Evolutionary conservation across 306 rosid species (phyloP).

Genomic region (Lathyrus aphaca): DNA sequence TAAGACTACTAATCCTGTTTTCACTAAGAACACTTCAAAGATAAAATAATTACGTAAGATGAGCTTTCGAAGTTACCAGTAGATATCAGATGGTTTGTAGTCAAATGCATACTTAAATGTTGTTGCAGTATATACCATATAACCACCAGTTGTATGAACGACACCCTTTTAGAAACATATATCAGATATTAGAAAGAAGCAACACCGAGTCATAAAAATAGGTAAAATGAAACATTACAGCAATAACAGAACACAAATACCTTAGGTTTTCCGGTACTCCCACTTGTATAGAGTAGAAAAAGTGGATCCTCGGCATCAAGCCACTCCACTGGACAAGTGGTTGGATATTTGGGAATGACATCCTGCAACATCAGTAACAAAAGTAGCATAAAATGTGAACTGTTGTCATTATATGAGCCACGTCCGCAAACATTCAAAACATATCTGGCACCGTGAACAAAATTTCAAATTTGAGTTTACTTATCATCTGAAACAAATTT

Average conservation of each 20-base stretch:
- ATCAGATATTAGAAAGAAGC: constrained; percentile 29
- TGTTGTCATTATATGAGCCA: constrained; percentile 29
- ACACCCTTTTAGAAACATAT: constrained; percentile 68
- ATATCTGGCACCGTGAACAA: constrained; percentile 17
- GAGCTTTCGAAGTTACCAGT: constrained; percentile 66
- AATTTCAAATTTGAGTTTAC: constrained; percentile 26
- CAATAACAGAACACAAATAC: constrained; percentile 47
- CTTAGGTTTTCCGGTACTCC: constrained; percentile 99
- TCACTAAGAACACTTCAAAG: constrained; percentile 28
- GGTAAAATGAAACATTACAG: constrained; percentile 28
- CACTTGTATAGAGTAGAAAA: constrained; percentile 95
- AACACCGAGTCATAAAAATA: constrained; percentile 22
- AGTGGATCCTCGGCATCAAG: constrained; percentile 98
- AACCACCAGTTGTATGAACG: constrained; percentile 96
- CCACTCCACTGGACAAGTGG: constrained; percentile 94
- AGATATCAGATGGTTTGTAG: constrained; percentile 82
- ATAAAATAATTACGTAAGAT: constrained; percentile 25
- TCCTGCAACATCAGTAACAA: constrained; percentile 59
- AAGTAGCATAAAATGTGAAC: constrained; percentile 25
- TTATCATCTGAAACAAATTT: constrained; percentile 25
- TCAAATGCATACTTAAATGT: constrained; percentile 98
- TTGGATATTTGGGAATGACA: constrained; percentile 70
- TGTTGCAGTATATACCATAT: constrained; percentile 95
- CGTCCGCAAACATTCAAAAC: constrained; percentile 33
- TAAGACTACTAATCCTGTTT: constrained; percentile 20